phyloP scores from a whole-genome alignment of 495 filamentous ascomycete genomes.

The Patellaria atrata region DNA sequence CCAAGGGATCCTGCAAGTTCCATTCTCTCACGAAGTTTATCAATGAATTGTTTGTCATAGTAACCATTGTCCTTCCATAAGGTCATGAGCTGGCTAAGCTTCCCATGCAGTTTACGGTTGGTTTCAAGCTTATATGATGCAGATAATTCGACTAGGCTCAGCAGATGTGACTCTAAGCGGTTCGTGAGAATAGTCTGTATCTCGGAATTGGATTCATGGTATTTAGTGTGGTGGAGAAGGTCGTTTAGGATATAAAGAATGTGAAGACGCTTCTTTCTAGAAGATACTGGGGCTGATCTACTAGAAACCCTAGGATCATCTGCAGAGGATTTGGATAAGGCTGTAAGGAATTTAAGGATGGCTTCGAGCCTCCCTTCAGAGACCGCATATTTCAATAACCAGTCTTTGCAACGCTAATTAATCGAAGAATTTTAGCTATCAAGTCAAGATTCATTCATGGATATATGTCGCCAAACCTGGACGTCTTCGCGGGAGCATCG shows the following conservation, averaged over 20 bases:
- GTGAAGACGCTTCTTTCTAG: constrained; percentile 60
- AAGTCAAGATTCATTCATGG: constrained; percentile 30
- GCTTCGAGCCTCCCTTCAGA: constrained; percentile 51
- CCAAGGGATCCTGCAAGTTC: constrained; percentile 30
- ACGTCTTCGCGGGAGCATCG: constrained; percentile 74
- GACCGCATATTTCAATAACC: constrained; percentile 60
- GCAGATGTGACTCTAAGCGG: constrained; percentile 46
- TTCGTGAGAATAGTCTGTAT: constrained; percentile 40
- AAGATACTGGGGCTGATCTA: constrained; percentile 42
- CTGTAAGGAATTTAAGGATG: constrained; percentile 63
- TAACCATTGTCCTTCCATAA: constrained; percentile 63
- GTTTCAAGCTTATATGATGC: constrained; percentile 43
- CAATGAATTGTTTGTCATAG: constrained; percentile 42
- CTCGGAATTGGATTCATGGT: constrained; percentile 33
- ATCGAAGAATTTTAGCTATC: constrained; percentile 38
- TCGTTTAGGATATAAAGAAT: constrained; percentile 76
- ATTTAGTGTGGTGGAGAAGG: constrained; percentile 62
- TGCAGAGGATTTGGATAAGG: constrained; percentile 47
- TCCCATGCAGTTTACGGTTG: constrained; percentile 49
- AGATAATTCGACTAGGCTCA: constrained; percentile 45
- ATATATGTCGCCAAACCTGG: constrained; percentile 67
- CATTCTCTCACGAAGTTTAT: constrained; percentile 45
- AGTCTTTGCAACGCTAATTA: constrained; percentile 70
- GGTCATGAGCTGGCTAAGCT: constrained; percentile 48
- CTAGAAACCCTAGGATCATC: constrained; percentile 17